Base-by-base conservation (phyloP, 495 filamentous ascomycete species). In the Thozetella sp. region DNA sequence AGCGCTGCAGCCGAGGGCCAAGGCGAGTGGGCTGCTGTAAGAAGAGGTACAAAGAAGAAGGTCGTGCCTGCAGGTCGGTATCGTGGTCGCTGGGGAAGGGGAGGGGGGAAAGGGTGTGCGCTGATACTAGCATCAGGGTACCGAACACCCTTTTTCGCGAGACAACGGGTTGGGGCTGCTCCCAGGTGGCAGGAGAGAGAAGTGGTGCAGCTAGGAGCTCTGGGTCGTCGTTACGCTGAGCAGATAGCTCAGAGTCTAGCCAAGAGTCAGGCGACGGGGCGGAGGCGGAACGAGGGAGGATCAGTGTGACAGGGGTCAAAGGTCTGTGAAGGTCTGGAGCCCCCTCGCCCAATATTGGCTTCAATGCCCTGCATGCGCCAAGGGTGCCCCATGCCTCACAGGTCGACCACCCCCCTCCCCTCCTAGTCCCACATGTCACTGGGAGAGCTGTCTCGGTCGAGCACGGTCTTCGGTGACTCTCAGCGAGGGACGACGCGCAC, bases 241-340 rank as follows among this genome's bases (percentile, higher is more conserved):
- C n/a, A n/a, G n/a, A n/a, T n/a, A n/a, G n/a, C n/a, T 9, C 43
- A 48, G 43, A 48, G 43, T n/a, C n/a, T n/a, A n/a, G 43, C 43
- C 43, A 48, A 19, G 43, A 48, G 43, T 48, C 43, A 48, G 43
- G 43, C 43, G 43, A 48, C 43, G 43, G 43, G 43, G 43, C 43
- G 43, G 43, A 48, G 9, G 20, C 43, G n/a, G 43, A 48, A 11
- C 3, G 43, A 48, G 9, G n/a, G 43, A 13, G 43, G 43, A 48
- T 48, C 43, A 20, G 43, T 11, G 43, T 11, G 43, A 20, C 43
- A 48, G 43, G 43, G 43, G 43, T 48, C 9, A 3, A 19, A 48
- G 43, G 43, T 20, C 43, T 19, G n/a, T 48, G 43, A 19, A 48
- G 43, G 43, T 48, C 43, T 48, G 43, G 43, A 48, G 43, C 43